Evolutionary conservation across 306 rosid species (phyloP).

Genomic region (Glycine latifolia): DNA sequence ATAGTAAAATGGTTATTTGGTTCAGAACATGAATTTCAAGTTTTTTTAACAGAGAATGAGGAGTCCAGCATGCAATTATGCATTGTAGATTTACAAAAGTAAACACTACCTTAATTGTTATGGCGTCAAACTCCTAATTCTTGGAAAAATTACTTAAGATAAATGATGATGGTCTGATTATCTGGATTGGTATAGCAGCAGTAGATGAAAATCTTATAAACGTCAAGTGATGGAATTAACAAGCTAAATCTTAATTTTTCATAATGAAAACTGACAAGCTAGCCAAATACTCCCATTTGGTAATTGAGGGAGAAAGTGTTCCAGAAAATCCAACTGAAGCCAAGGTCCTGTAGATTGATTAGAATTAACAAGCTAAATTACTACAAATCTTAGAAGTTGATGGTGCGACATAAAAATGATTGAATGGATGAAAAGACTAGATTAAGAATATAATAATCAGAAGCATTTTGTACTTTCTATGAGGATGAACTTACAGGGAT

Average conservation of each 20-base stretch:
- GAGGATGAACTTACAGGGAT: slow-evolving; percentile 73
- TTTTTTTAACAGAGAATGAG: not conserved
- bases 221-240: slow-evolving; percentile 10
- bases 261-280: slow-evolving; percentile 71
- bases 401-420: slow-evolving; percentile 2
- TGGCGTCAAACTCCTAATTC: not conserved
- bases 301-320: slow-evolving; percentile 78
- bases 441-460: not conserved
- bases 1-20: not conserved
- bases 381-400: slow-evolving; percentile 1
- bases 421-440: not conserved
- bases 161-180: slow-evolving; percentile 25
- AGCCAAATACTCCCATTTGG: slow-evolving; percentile 71
- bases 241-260: not conserved
- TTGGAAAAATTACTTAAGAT: not conserved
- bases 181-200: slow-evolving; percentile 12
- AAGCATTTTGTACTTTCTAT: slow-evolving; percentile 16
- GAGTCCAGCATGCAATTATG: too few relatives aligned
- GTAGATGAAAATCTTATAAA: slow-evolving; percentile 21
- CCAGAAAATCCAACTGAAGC: slow-evolving; percentile 82
- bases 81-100: slow-evolving; percentile 22
- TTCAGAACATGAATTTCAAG: not conserved
- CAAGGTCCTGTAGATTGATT: slow-evolving; percentile 70
- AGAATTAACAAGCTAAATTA: slow-evolving; percentile 45
- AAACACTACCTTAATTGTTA: not conserved